phyloP scores from a whole-genome alignment of 441 rosid genomes.

The Omphalea diandra region DNA sequence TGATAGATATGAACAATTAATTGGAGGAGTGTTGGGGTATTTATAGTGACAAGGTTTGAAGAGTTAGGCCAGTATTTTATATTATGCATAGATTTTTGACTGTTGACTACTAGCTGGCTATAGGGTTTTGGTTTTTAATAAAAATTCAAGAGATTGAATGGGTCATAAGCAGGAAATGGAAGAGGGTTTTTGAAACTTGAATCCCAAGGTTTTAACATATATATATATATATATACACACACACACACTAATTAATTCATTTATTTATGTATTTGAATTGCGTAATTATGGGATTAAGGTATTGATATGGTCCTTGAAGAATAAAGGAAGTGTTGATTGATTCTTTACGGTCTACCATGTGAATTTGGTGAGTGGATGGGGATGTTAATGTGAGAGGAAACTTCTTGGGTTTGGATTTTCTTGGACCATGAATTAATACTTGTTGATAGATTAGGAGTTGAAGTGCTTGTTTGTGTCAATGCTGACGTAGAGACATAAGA shows the following conservation, averaged over 20 bases:
- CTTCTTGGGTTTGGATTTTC: slow-evolving; percentile 16
- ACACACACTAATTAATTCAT: too few relatives aligned
- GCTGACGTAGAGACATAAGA: slow-evolving; percentile 5
- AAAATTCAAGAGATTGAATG: slow-evolving; percentile 17
- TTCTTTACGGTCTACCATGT: neutral
- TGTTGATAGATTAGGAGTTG: neutral
- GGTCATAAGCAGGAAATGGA: slow-evolving; percentile 20
- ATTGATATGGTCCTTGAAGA: neutral
- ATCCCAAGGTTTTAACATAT: slow-evolving; percentile 12
- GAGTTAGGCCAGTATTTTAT: neutral
- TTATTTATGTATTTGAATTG: too few relatives aligned
- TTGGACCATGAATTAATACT: slow-evolving; percentile 15
- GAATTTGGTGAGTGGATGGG: neutral
- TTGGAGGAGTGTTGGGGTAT: slow-evolving; percentile 13
- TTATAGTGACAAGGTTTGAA: slow-evolving; percentile 20
- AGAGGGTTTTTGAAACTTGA: slow-evolving; percentile 13
- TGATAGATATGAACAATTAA: neutral
- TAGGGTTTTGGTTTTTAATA: neutral
- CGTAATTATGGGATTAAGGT: neutral
- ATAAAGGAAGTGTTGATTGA: slow-evolving; percentile 4
- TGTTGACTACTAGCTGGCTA: slow-evolving; percentile 35
- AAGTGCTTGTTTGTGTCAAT: slow-evolving; percentile 8
- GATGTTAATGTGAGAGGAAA: slow-evolving; percentile 7
- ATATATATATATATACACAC: too few relatives aligned
- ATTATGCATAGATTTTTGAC: slow-evolving; percentile 22